Evolutionary conservation across 768 basidiomycete species (phyloP), one percentile per base, ranked within the genome.

Genomic region (Exsudoporus frostii): DNA sequence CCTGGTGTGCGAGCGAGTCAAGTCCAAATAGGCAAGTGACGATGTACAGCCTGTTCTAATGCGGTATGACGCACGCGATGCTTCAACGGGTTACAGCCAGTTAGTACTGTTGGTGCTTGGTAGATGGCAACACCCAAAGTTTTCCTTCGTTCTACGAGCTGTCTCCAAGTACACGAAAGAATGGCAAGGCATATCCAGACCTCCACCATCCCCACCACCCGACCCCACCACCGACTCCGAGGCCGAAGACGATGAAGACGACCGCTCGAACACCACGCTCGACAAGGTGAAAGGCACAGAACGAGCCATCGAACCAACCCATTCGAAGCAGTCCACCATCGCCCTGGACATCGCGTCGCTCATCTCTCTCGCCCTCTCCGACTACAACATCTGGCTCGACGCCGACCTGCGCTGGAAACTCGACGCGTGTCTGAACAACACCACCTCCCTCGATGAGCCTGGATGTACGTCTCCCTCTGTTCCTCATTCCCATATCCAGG

Each of bases 301-400:
- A 45, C 63, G 57, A 17, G 57, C 60, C 2, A 19, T 42, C 47
- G 56, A 69, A 33, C 19, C 5, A 13, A 22, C 53, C 8, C 40
- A 51, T 25, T 20, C 38, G n/a, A 69, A 66, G 54, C 51, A 57
- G 11, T 59, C 56, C 45, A 51, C 55, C 29, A 48, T 62, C 4
- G 68, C 75, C 17, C 74, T 76, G 39, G 84, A 85, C 56, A 74
- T 78, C 43, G 76, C 76, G 4, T 65, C 67, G 10, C 71, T 89
- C 32, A 57, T 85, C 20, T 71, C 63, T 2, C 77, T 91, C 4
- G 78, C 88, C 0, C 70, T 92, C n/a, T 87, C 88, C 5, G 81
- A 89, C 61, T 81, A 89, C 66, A 74, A 78, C 8, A 64, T 90
- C 9, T 92, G 87, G 88, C 62, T 68, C 4, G 79, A 88, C 60